Conservation (phyloP, 2,329 filamentous ascomycete species). For the Calonectria ilicicola region DNA sequence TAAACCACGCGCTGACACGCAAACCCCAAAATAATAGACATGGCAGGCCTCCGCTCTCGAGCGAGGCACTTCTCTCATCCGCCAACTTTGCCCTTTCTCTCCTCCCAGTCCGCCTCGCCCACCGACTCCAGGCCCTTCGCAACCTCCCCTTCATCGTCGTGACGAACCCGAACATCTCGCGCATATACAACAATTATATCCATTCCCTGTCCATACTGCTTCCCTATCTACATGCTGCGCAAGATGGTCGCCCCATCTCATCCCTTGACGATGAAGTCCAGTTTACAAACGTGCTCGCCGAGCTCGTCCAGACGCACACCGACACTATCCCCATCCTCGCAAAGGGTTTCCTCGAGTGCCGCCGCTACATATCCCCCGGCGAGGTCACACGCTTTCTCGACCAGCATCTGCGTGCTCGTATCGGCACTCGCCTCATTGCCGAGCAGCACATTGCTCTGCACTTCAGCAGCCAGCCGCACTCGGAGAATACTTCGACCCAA, state of each 20-base stretch:
- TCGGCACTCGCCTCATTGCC: slow-evolving; percentile 92
- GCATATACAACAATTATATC: slow-evolving; percentile 96
- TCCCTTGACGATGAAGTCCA: slow-evolving; percentile 87
- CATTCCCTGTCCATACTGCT: slow-evolving; percentile 92
- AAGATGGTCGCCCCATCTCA: slow-evolving; percentile 51
- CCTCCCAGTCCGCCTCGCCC: slow-evolving; percentile 90
- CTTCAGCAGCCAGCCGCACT: slow-evolving; percentile 76
- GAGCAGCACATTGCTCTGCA: slow-evolving; percentile 98
- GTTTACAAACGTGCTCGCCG: slow-evolving; percentile 93
- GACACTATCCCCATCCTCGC: slow-evolving; percentile 96
- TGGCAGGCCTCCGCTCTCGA: slow-evolving; percentile 86
- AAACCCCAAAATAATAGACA: slow-evolving; percentile 55
- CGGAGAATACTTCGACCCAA: slow-evolving; percentile 64
- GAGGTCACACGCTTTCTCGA: slow-evolving; percentile 95
- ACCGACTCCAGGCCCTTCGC: slow-evolving; percentile 91
- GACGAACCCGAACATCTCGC: slow-evolving; percentile 93
- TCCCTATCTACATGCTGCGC: slow-evolving; percentile 75
- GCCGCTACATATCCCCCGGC: slow-evolving; percentile 84
- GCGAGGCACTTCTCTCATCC: slow-evolving; percentile 83
- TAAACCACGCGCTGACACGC: background rate
- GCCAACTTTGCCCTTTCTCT: slow-evolving; percentile 96
- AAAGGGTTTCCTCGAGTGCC: slow-evolving; percentile 91
- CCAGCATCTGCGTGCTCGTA: slow-evolving; percentile 91
- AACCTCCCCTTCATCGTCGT: slow-evolving; percentile 98
- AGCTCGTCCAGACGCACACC: slow-evolving; percentile 93